Conservation (phyloP, 139 green algal genomes). For the Micractinium sp. region DNA sequence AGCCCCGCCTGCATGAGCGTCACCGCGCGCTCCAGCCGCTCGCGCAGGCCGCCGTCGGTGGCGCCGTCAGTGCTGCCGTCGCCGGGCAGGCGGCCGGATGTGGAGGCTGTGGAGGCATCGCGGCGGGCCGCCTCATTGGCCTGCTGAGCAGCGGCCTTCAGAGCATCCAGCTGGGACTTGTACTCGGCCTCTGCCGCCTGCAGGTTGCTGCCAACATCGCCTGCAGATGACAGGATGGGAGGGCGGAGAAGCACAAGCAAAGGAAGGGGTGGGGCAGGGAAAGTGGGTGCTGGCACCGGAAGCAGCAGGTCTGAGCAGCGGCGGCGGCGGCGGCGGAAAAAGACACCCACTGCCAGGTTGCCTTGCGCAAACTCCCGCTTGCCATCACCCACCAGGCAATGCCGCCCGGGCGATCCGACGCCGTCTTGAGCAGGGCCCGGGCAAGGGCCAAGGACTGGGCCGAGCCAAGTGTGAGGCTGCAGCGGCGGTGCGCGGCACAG, state of each 20-base stretch:
- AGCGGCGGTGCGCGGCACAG: no score
- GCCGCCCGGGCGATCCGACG: no score
- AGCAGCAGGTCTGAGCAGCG: no score
- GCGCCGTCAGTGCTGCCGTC: background rate
- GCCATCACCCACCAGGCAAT: no score
- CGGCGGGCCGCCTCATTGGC: background rate
- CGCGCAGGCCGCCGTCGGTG: constrained; percentile 19
- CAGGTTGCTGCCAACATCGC: background rate
- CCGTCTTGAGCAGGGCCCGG: no score
- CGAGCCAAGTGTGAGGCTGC: no score
- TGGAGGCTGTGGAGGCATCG: constrained; percentile 8
- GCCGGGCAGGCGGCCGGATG: background rate
- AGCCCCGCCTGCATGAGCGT: constrained; percentile 74
- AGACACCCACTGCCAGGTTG: no score
- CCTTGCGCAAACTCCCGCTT: no score
- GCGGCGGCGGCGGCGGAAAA: no score
- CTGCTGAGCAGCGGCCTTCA: constrained; percentile 36
- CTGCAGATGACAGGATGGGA: background rate
- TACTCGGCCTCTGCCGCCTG: constrained; percentile 12
- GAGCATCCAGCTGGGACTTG: constrained; percentile 48
- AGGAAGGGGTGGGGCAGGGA: background rate
- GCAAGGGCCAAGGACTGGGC: no score
- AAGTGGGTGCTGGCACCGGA: background rate
- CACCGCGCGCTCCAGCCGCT: constrained; percentile 50
- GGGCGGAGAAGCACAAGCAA: no score